Base-by-base conservation (phyloP, 495 filamentous ascomycete genomes). In the Apodospora peruviana region DNA sequence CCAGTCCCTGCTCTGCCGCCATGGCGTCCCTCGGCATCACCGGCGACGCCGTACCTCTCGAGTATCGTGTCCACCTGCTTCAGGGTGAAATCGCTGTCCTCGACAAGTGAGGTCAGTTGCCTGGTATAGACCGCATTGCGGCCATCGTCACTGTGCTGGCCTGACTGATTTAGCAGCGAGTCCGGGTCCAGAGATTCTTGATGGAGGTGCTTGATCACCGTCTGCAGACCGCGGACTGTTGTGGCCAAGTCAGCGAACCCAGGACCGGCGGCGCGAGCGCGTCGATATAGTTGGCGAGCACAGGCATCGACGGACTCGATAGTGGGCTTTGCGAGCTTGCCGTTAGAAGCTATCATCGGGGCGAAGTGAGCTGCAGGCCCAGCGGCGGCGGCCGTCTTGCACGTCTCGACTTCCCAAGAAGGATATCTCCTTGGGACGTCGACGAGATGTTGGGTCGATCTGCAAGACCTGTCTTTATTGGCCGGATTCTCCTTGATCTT, bases 31-130 rank as follows among this genome's bases (percentile, higher is more conserved):
- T 17, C 19, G 8, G 22, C 22, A n/a, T 19, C 36, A 38, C 17
- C 44, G 1, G 34, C 56, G 22, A 27, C 27, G 39, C 48, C 55
- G 42, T 69, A 67, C 52, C 62, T 67, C 27, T 66, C 67, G n/a
- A 80, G 51, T 8, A 76, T 65, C 5, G 64, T 60, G 42, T 72
- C 68, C 12, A 75, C 64, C 51, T 78, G 65, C 50, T 68, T 69
- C 17, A 80, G 65, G 11, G 66, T 62, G 29, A 70, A 69, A 50
- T 75, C 71, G 46, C 69, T 70, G 49, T 78, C 75, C 45, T 76
- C 69, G 40, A 74, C 57, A 44, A 78, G 70, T 3, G 67, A 62
- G 0, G 52, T 58, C 23, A 80, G 57, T 48, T 71, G 60, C n/a
- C 69, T 60, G 14, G 58, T 47, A 47, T 73, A 79, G 40, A 69